These are phyloP conservation scores for Heliamphora ciliata DNA, from an alignment of 179 eudicot genomes.

Conservation along the genomic window DNA sequence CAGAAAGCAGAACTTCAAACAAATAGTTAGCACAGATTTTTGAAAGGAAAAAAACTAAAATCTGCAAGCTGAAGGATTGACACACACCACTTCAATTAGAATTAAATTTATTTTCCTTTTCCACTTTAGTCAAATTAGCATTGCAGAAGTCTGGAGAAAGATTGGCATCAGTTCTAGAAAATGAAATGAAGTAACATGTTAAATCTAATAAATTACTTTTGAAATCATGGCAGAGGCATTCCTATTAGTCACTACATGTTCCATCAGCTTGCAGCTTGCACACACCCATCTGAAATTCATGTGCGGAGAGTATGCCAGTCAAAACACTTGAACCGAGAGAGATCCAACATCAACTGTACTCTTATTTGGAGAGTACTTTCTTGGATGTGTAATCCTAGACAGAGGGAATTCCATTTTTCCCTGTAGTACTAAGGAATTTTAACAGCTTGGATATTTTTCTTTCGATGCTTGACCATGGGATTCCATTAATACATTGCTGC, in stretches of 20 bases:
- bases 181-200: not conserved
- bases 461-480: not conserved
- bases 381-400: not conserved
- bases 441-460: not conserved
- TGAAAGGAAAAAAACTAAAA: too few species aligned
- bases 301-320: not conserved
- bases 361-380: slow-evolving; percentile 5
- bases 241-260: not conserved
- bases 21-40: too few species aligned
- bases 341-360: not conserved
- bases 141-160: not conserved
- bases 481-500: not conserved
- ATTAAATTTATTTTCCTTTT: too few species aligned
- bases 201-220: not conserved
- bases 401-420: not conserved
- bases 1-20: too few species aligned
- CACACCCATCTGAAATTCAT: not conserved
- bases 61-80: too few species aligned
- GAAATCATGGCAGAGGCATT: not conserved
- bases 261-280: not conserved
- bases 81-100: too few species aligned
- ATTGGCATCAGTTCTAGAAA: not conserved
- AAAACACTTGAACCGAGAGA: too few species aligned
- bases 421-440: not conserved
- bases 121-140: not conserved